Evolutionary conservation across 2,329 filamentous ascomycete genomes (phyloP).

Genomic region (Aspergillus tamarii): DNA sequence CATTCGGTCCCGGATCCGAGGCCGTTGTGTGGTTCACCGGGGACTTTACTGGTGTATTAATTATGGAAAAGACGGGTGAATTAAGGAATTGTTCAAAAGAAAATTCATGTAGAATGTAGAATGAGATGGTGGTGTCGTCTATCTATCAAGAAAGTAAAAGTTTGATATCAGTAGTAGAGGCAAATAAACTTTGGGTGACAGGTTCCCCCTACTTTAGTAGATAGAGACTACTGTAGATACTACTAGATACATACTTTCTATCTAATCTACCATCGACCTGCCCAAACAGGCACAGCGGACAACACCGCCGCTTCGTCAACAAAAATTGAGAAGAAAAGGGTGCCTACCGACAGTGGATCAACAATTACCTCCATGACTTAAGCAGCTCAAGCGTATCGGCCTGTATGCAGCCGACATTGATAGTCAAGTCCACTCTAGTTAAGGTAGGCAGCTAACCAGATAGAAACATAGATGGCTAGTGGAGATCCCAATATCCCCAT

Average conservation of each 20-base stretch:
- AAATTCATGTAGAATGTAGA: not conserved
- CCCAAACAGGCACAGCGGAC: not conserved
- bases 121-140: too few species aligned
- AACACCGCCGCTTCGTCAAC: not conserved
- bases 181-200: not conserved
- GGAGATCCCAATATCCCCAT: conserved; percentile 1
- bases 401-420: not conserved
- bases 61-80: not conserved
- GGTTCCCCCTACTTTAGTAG: not conserved
- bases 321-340: not conserved
- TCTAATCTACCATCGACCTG: not conserved
- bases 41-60: not conserved
- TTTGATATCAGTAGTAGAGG: not conserved
- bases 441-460: not conserved
- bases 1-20: not conserved
- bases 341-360: not conserved
- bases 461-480: conserved; percentile 1
- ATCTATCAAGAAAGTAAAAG: not conserved
- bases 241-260: not conserved
- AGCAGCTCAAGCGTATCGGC: not conserved
- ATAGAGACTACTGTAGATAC: not conserved
- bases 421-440: not conserved
- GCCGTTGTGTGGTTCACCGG: not conserved
- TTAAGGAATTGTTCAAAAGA: not conserved
- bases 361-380: not conserved